Evolutionary conservation across 2,329 filamentous ascomycete species (phyloP), one percentile per base, ranked within the genome.

Genomic region (Claviceps sp.): DNA sequence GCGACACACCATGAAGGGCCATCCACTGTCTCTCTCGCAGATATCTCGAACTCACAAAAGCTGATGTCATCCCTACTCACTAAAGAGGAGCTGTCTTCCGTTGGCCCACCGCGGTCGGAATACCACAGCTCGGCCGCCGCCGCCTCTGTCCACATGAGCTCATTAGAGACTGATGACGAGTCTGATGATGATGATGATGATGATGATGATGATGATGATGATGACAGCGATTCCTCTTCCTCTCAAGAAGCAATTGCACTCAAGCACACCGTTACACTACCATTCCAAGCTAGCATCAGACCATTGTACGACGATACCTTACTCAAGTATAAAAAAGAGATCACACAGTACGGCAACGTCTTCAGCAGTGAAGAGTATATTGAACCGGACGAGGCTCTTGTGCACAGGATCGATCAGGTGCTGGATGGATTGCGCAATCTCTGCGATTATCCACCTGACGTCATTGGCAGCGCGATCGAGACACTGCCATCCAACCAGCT

Each of bases 371-470:
- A 72, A 34, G 63, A 63, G 4, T 64, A 64, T 26, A 54, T 60
- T 22, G 62, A 67, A 14, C 73, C 77, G 0, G 66, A 70, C 7
- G 54, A 64, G 2, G 56, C 58, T 2, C 57, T 76, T 1, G 61
- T 76, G 5, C 60, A 64, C 13, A 73, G 68, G 48, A 70, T 84
- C 8, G 72, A 81, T 54, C 59, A 64, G 6, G 66, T 83, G 55
- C 70, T 84, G 43, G 64, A 68, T 20, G 65, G 66, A 38, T 66
- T 84, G 9, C 66, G 73, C 43, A 73, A 77, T 50, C 64, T 81
- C 20, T 80, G 78, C 59, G 78, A 82, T 58, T 72, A 79, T 40
- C 79, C 78, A 4, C 72, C 74, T 4, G 73, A 77, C 38, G 63
- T 74, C 40, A 64, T 75, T 23, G 71, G 71, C n/a, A 66, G 75